Base-by-base conservation (phyloP, 768 basidiomycete genomes). In the Omphalotus guepiniiformis region DNA sequence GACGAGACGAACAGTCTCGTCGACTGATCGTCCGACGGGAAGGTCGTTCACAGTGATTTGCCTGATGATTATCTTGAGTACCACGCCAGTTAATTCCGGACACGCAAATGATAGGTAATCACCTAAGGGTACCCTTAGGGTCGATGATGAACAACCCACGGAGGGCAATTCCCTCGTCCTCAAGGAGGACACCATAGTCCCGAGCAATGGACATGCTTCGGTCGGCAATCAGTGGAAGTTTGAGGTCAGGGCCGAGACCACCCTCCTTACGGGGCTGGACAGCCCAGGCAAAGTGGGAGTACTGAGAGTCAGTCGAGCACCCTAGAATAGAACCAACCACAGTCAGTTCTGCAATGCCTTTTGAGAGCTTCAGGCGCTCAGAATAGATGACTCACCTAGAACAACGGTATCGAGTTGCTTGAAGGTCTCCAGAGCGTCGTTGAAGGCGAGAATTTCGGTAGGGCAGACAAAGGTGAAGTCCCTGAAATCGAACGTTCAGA, bases 391-490 rank as follows among this genome's bases (percentile, higher is more conserved):
- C 56, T 15, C 41, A 89, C 89, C 88, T 52, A 95, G 78, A 36
- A 95, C 84, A 30, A 72, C 73, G 22, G 89, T 83, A 63, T 83
- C 79, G 52, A 93, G 70, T 44, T 75, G 76, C 45, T 80, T 73
- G 74, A 95, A 93, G 52, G 77, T 73, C 42, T 80, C 62, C 26
- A 95, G 78, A 7, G 90, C 85, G 52, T 91, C 88, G 65, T 95
- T 93, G 78, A 93, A 96, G 1, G 93, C 93, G 39, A 94, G 79
- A 61, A 96, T 94, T 68, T 95, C 93, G 48, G 92, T 93, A n/a
- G 91, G 91, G 70, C 91, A 94, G 57, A 89, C 88, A 55, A 88
- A 89, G 30, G 89, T 90, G 67, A 89, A 91, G 60, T 88, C 87
- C 74, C 86, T 91, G 52, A 21, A 32, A 51, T 36, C 45, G 6